These are phyloP conservation scores for Fusarium floridanum DNA, from an alignment of 2,329 filamentous ascomycete genomes.

Conservation along the genomic window DNA sequence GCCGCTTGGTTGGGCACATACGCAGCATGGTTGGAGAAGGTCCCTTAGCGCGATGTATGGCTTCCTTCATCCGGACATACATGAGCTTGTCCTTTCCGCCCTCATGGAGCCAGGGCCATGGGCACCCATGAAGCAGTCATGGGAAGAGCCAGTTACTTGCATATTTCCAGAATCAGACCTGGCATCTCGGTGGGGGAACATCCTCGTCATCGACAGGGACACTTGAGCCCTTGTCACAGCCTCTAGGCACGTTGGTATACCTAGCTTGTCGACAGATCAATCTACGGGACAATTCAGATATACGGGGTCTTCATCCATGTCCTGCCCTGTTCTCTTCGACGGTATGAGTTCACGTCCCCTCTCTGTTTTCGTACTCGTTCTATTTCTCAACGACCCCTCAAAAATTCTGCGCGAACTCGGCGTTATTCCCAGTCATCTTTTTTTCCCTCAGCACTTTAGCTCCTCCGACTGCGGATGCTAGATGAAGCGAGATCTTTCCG, in stretches of 20 bases:
- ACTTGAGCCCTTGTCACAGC: not conserved
- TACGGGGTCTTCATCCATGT: conserved; percentile 1
- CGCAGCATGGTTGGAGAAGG: conserved; percentile 4
- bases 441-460: conserved; percentile 26
- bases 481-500: conserved; percentile 14
- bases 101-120: conserved; percentile 25
- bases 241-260: not conserved
- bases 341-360: not conserved
- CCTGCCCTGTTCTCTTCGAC: not conserved
- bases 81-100: conserved; percentile 13
- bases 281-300: conserved; percentile 3
- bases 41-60: conserved; percentile 18
- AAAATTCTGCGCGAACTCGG: conserved; percentile 25
- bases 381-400: conserved; percentile 4
- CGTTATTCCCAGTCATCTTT: conserved; percentile 20
- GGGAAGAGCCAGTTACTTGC: conserved; percentile 28
- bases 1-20: not conserved
- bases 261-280: conserved; percentile 5
- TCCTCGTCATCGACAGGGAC: conserved; percentile 11
- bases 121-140: conserved; percentile 28
- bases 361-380: conserved; percentile 3
- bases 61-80: conserved; percentile 22
- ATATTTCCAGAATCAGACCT: conserved; percentile 10
- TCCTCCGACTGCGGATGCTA: conserved; percentile 36
- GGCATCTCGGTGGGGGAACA: conserved; percentile 13